phyloP scores from a whole-genome alignment of 305 asterid genomes.

The Solanum chacoense region DNA sequence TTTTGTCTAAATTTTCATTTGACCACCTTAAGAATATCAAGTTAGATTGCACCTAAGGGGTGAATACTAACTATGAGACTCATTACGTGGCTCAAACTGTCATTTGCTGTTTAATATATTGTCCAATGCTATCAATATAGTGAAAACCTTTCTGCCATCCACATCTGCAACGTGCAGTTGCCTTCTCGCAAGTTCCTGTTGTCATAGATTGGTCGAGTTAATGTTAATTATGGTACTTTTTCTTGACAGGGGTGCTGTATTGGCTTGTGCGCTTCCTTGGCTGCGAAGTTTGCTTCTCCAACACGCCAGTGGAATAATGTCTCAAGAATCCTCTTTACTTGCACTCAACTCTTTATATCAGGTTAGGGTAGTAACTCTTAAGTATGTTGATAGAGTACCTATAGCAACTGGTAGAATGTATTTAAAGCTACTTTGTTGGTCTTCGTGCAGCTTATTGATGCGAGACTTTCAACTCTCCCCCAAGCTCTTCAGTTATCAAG shows the following conservation, averaged over 20 bases:
- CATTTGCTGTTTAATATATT: background rate
- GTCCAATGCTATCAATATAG: background rate
- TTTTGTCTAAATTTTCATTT: background rate
- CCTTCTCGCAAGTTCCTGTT: background rate
- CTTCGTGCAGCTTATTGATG: conserved; percentile 64
- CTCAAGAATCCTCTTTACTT: conserved; percentile 77
- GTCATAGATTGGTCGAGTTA: background rate
- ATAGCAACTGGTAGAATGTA: background rate
- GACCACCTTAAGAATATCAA: background rate
- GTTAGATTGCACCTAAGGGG: background rate
- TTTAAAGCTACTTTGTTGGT: background rate
- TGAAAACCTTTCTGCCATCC: background rate
- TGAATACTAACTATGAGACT: background rate
- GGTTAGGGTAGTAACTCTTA: conserved; percentile 25
- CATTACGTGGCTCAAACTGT: background rate
- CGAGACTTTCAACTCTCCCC: conserved; percentile 62
- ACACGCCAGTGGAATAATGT: conserved; percentile 76
- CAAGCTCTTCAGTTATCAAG: conserved; percentile 56
- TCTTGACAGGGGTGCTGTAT: conserved; percentile 65
- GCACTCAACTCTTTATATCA: conserved; percentile 74
- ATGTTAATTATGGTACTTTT: background rate
- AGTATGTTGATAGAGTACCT: background rate
- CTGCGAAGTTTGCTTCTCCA: conserved; percentile 71
- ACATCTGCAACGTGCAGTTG: background rate
- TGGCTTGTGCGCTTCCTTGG: conserved; percentile 96